Conservation (phyloP, 495 filamentous ascomycete species). For the Penicillium dipodomyicola region DNA sequence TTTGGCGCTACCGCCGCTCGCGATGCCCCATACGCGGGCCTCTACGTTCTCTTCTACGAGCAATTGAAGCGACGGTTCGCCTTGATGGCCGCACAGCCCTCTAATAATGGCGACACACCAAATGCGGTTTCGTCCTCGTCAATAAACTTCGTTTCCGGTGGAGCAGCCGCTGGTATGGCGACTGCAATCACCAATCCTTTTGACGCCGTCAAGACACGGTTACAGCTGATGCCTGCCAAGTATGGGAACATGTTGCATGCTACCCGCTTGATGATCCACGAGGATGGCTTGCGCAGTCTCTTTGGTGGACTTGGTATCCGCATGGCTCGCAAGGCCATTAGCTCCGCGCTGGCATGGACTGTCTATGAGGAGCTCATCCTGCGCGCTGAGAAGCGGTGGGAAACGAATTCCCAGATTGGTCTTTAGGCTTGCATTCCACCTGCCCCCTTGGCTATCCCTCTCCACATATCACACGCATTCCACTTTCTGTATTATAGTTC, state of each 20-base stretch:
- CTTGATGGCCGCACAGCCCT: constrained; percentile 19
- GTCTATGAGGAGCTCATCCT: constrained; percentile 92
- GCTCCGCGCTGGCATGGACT: constrained; percentile 91
- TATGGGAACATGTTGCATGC: constrained; percentile 87
- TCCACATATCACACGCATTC: neutral
- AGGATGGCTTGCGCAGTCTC: constrained; percentile 78
- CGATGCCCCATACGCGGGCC: constrained; percentile 91
- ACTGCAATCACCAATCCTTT: constrained; percentile 93
- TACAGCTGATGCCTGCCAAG: constrained; percentile 80
- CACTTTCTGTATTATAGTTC: constrained; percentile 23
- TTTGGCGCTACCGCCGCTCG: constrained; percentile 91
- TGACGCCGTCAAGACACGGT: constrained; percentile 90
- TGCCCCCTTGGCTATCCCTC: neutral
- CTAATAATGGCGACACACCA: constrained; percentile 17
- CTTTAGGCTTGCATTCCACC: constrained; percentile 15
- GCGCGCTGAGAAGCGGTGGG: constrained; percentile 64
- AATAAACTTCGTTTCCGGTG: constrained; percentile 83
- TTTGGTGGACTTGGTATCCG: constrained; percentile 85
- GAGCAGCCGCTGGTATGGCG: constrained; percentile 73
- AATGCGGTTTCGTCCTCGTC: constrained; percentile 52
- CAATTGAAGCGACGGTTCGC: constrained; percentile 71
- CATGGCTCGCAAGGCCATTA: constrained; percentile 88
- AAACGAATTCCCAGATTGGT: constrained; percentile 29
- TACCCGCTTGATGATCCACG: constrained; percentile 67
- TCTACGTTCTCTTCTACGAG: constrained; percentile 96